These are phyloP conservation scores for Seminavis robusta DNA, from an alignment of 108 stramenopile genomes.

Conservation along the genomic window DNA sequence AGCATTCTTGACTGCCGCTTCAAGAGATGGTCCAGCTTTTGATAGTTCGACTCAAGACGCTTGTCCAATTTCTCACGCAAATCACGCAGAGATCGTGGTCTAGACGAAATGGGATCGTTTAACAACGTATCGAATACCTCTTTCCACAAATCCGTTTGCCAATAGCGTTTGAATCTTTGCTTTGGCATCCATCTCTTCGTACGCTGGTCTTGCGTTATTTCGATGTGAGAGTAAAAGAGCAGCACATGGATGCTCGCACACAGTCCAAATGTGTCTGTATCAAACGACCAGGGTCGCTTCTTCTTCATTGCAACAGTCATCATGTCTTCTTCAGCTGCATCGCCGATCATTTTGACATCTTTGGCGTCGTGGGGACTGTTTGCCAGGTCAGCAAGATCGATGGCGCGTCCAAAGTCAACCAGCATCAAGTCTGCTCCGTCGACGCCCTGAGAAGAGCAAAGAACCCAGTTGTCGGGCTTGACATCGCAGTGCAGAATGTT, in stretches of 20 bases:
- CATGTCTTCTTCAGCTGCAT: conserved; percentile 58
- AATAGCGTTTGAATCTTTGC: conserved; percentile 57
- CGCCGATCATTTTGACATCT: conserved; percentile 42
- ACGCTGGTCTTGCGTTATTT: conserved; percentile 33
- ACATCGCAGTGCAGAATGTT: conserved; percentile 83
- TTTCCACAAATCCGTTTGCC: conserved; percentile 66
- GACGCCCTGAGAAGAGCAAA: conserved; percentile 31
- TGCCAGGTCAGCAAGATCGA: conserved; percentile 45
- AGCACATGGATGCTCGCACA: conserved; percentile 60
- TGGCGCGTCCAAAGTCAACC: conserved; percentile 79
- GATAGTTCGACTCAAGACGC: conserved; percentile 4
- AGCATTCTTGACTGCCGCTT: conserved; percentile 20
- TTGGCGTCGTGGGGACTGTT: conserved; percentile 12
- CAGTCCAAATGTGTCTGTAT: conserved; percentile 73
- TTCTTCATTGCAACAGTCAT: conserved; percentile 65
- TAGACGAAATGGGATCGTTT: conserved; percentile 39
- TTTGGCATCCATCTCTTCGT: conserved; percentile 41
- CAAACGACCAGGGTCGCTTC: conserved; percentile 68
- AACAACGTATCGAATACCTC: conserved; percentile 61
- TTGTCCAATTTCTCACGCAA: conserved; percentile 28
- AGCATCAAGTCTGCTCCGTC: conserved; percentile 60
- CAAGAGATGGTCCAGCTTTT: conserved; percentile 14
- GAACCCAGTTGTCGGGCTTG: conserved; percentile 84
- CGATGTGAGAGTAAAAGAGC: conserved; percentile 66
- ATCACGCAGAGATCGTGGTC: conserved; percentile 22